Base-by-base conservation (phyloP, 148 eudicot genomes). In the Limonium bicolor region DNA sequence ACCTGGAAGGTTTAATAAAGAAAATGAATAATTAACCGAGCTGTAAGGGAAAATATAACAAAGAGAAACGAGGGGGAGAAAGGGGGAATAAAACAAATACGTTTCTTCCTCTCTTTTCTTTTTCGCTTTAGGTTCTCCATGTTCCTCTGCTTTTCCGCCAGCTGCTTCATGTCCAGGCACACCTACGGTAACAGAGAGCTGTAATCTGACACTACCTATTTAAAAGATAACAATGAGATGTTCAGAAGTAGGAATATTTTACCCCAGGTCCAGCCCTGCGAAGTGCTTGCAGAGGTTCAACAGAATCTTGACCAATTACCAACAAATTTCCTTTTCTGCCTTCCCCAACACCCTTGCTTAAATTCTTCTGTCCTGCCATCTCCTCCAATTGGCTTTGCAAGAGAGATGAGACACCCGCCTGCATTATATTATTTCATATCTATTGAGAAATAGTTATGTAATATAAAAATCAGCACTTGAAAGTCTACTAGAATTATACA, bases 221-320 rank as follows among this genome's bases (percentile, higher is more conserved):
- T 27, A 30, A n/a, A n/a, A 9, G 39, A 37, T 18, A 32, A 7
- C 27, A 6, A 20, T 8, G 21, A 25, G 0, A 50, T 25, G 19
- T 41, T 17, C 41, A 53, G 15, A n/a, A n/a, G n/a, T n/a, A n/a
- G n/a, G n/a, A 26, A 31, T 19, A 53, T 12, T 34, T 74, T 77
- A 88, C 97, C 97, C 77, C 77, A 14, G 78, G 69, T 41, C 68
- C 71, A 14, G 86, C 81, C 38, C 56, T 74, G 36, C 69, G 71
- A 59, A 88, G 90, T 47, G 97, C 97, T 68, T 77, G 76, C 20
- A 88, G 87, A 20, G 97, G 97, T 67, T 88, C 97, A 20, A 80
- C 72, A 17, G 73, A 71, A 55, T 80, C 84, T 53, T 88, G 94
- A 48, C 97, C 97, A 18, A 88, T 80, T 19, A 77, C 86, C 27